phyloP scores from a whole-genome alignment of 768 basidiomycete genomes.

The Podaxis sp. region DNA sequence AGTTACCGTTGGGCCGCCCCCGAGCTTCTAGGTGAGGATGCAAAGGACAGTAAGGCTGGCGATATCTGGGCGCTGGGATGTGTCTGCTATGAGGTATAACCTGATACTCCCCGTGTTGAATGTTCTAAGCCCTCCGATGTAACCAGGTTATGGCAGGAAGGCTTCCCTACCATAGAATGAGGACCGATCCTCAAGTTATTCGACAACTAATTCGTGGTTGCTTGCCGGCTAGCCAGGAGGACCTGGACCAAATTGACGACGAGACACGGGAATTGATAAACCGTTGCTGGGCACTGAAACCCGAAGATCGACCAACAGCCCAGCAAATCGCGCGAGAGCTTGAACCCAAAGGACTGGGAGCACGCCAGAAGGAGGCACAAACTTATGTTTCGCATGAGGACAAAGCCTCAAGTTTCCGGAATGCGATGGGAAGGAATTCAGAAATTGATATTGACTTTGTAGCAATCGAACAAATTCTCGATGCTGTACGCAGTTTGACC shows the following conservation, averaged over 20 bases:
- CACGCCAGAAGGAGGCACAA: background rate
- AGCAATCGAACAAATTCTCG: background rate
- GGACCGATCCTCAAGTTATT: background rate
- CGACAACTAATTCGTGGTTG: background rate
- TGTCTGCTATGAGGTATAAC: constrained; percentile 16
- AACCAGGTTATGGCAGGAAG: background rate
- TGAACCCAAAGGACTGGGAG: background rate
- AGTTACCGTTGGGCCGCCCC: constrained; percentile 17
- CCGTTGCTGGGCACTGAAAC: background rate
- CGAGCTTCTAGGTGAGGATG: constrained; percentile 11
- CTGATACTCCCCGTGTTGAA: background rate
- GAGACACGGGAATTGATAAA: background rate
- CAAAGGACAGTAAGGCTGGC: background rate
- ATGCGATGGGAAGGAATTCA: background rate
- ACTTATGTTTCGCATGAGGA: background rate
- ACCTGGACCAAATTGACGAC: background rate
- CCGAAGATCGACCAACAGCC: background rate
- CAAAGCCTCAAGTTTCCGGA: background rate
- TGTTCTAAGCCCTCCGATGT: background rate
- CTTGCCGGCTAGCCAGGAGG: background rate
- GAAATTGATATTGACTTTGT: background rate
- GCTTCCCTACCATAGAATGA: background rate
- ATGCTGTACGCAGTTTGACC: background rate
- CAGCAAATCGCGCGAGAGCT: background rate
- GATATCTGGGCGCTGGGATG: constrained; percentile 20